These are phyloP conservation scores for Alternaria tenuissima DNA, from an alignment of 2,329 filamentous ascomycete genomes.

Conservation along the genomic window DNA sequence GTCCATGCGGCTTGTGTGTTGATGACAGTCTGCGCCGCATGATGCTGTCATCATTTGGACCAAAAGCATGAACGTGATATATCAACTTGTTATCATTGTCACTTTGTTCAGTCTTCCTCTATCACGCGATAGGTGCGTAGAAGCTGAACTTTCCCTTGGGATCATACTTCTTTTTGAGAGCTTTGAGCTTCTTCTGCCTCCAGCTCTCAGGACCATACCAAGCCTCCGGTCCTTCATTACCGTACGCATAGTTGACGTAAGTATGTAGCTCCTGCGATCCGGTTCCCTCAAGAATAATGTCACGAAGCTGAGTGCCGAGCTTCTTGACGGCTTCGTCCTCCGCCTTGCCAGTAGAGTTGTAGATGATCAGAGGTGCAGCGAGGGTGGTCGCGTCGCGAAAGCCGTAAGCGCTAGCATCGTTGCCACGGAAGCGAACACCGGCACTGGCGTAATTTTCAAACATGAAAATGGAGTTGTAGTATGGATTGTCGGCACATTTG, in stretches of 20 bases:
- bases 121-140: constrained; percentile 33
- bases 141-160: constrained; percentile 41
- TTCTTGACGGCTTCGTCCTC: constrained; percentile 22
- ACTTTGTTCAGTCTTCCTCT: accelerated
- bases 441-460: constrained; percentile 64
- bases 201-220: constrained; percentile 47
- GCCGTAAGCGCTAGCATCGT: constrained; percentile 27
- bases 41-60: background rate
- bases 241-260: constrained; percentile 50
- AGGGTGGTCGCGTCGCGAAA: constrained; percentile 51
- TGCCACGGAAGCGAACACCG: constrained; percentile 47
- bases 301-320: constrained; percentile 27
- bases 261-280: constrained; percentile 31
- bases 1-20: too few species aligned
- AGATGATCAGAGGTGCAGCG: constrained; percentile 32
- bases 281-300: constrained; percentile 30
- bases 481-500: constrained; percentile 34
- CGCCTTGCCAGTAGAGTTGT: constrained; percentile 14
- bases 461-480: constrained; percentile 58
- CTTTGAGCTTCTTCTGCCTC: constrained; percentile 40
- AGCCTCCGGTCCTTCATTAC: constrained; percentile 36
- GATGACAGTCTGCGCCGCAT: background rate
- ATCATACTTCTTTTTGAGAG: constrained; percentile 47
- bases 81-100: background rate
- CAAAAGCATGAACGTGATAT: background rate